phyloP scores from a whole-genome alignment of 805 yeast genomes.

The Candida succiphila region DNA sequence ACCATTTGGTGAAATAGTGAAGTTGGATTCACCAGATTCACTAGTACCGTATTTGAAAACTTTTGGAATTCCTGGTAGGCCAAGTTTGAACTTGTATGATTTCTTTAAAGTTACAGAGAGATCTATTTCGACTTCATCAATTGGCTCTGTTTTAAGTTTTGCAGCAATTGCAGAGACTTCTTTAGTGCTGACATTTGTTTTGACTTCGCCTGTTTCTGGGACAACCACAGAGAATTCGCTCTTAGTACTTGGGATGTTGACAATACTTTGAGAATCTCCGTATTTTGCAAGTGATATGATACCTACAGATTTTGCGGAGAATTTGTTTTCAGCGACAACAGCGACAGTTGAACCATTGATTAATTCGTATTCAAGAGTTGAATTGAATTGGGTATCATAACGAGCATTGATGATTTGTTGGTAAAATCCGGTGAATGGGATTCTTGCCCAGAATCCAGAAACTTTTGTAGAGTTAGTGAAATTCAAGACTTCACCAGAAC shows the following conservation, averaged over 20 bases:
- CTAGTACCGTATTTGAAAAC: constrained; percentile 6
- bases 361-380: constrained; percentile 28
- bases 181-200: too few species aligned
- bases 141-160: constrained; percentile 2
- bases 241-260: constrained; percentile 13
- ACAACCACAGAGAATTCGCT: constrained; percentile 14
- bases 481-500: constrained; percentile 27
- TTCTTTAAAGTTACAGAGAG: constrained; percentile 21
- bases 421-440: constrained; percentile 27
- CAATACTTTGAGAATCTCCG: constrained; percentile 30
- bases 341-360: constrained; percentile 26
- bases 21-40: constrained; percentile 38
- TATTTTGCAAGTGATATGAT: constrained; percentile 25
- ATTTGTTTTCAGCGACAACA: constrained; percentile 18
- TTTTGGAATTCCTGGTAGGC: too few species aligned
- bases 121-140: constrained; percentile 4
- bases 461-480: constrained; percentile 22
- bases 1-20: constrained; percentile 31
- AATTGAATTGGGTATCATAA: constrained; percentile 22
- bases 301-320: constrained; percentile 26
- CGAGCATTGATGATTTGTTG: constrained; percentile 29
- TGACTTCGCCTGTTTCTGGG: too few species aligned
- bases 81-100: constrained; percentile 12
- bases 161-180: too few species aligned
- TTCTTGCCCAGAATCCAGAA: constrained; percentile 21